Percentiles rank a stretch among this genome's conserved stretches.
Conservation (phyloP, 2,329 filamentous ascomycete genomes). For the Monosporascus sp. region DNA sequence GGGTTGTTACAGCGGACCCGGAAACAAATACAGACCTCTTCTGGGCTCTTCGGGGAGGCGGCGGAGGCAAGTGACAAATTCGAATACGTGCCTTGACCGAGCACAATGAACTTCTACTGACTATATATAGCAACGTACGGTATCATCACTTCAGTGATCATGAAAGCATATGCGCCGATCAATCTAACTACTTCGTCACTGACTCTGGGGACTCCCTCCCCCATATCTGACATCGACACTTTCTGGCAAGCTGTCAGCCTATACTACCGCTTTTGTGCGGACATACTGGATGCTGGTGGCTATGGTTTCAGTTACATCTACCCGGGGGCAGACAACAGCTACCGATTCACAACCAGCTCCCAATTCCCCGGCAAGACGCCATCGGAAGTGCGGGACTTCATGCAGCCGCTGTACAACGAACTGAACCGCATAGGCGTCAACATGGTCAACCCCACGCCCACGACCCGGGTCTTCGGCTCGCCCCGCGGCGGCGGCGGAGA, state of each 20-base stretch:
- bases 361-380: constrained; percentile 24
- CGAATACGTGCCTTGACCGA: too few species aligned
- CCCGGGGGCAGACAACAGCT: constrained; percentile 19
- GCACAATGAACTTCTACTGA: neutral
- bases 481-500: constrained; percentile 17
- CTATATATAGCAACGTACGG: constrained; percentile 21
- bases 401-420: constrained; percentile 27
- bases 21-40: constrained; percentile 45
- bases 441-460: constrained; percentile 20
- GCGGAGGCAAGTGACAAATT: constrained; percentile 30
- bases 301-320: constrained; percentile 32
- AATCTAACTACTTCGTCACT: constrained; percentile 15
- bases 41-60: constrained; percentile 49
- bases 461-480: constrained; percentile 23
- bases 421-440: constrained; percentile 26
- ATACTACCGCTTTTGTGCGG: constrained; percentile 27
- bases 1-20: constrained; percentile 38
- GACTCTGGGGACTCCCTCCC: constrained; percentile 9
- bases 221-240: constrained; percentile 11
- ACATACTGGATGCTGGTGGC: constrained; percentile 29
- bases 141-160: constrained; percentile 23
- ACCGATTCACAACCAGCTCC: constrained; percentile 26
- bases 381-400: constrained; percentile 17
- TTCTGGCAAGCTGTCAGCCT: constrained; percentile 28
- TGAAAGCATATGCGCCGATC: constrained; percentile 24